Evolutionary conservation across 805 yeast genomes (phyloP), one percentile per base, ranked within the genome.

Genomic region (Limtongia smithiae): DNA sequence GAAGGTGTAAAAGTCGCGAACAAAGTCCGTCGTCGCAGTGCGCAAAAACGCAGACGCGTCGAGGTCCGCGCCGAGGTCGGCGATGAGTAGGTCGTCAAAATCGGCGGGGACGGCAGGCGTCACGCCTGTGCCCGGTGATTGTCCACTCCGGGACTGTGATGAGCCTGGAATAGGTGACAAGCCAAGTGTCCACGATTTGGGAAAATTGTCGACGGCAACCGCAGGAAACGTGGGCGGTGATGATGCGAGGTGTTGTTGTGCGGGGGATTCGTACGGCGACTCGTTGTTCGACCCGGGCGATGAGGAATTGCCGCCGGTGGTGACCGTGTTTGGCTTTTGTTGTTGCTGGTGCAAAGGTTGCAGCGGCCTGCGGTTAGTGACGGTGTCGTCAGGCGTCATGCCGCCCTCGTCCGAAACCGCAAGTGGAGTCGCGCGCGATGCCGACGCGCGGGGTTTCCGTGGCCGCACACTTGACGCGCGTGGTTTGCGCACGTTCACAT

Each of bases 211-310:
- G 7, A 12, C 45, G 18, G 32, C 30, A 14, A 30, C 12, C 7
- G 34, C 33, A n/a, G 37, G 46, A 30, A 50, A 50, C 4, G 35
- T 37, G 3, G 57, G 57, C 12, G 57, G 57, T 18, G 57, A 53
- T 3, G 57, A 53, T n/a, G 57, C 54, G 11, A 53, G 48, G 20
- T 43, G 49, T n/a, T n/a, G n/a, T 4, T 51, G 54, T 3, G 55
- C 25, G 3, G 44, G 38, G 15, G 41, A 48, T 30, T 35, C 31
- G 35, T 45, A 50, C 12, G 57, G 55, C 2, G 57, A 53, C 3
- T 28, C 20, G n/a, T 54, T 44, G 24, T 18, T 9, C 27, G 38
- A 9, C 14, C 27, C 21, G 8, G 54, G 40, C n/a, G 47, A 28
- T 12, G 54, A 43, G 12, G 55, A 51, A 33, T n/a, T n/a, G 39